Percentiles rank a stretch among this genome's conserved stretches.
These are phyloP conservation scores for Diatrype stigma DNA, from an alignment of 2,329 filamentous ascomycete genomes.

Conservation along the genomic window DNA sequence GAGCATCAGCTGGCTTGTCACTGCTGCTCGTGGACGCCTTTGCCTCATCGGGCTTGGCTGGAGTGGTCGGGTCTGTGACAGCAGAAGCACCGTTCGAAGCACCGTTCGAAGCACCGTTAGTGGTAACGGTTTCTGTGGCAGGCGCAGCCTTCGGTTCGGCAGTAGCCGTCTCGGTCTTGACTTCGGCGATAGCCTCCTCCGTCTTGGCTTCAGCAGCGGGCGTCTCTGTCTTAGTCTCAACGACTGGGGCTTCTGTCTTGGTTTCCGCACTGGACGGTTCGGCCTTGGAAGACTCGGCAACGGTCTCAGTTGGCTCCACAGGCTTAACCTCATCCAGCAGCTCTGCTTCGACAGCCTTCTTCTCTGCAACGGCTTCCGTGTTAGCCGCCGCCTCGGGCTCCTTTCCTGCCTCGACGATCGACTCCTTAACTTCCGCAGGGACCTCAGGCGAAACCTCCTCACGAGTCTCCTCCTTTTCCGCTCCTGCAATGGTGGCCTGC, in stretches of 20 bases:
- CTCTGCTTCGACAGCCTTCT: slow-evolving; percentile 70
- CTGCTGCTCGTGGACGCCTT: slow-evolving; percentile 12
- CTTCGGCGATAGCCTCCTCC: slow-evolving; percentile 4
- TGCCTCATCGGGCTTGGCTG: slow-evolving; percentile 15
- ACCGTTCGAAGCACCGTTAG: slow-evolving; percentile 14
- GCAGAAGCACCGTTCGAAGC: slow-evolving; percentile 15
- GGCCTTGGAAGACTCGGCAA: slow-evolving; percentile 19
- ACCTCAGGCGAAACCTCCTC: slow-evolving; percentile 47
- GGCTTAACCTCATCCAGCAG: slow-evolving; percentile 61
- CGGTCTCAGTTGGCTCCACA: slow-evolving; percentile 32
- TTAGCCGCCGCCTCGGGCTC: slow-evolving; percentile 69
- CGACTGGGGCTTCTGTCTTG: background rate
- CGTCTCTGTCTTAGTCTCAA: slow-evolving; percentile 2
- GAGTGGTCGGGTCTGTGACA: slow-evolving; percentile 14
- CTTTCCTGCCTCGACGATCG: slow-evolving; percentile 52
- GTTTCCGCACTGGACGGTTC: background rate
- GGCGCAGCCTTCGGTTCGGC: slow-evolving; percentile 4
- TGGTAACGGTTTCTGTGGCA: slow-evolving; percentile 12
- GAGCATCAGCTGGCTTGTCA: slow-evolving; percentile 28
- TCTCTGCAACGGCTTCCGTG: slow-evolving; percentile 66
- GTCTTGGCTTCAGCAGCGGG: background rate
- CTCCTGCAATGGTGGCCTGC: slow-evolving; percentile 42
- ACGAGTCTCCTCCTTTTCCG: slow-evolving; percentile 37
- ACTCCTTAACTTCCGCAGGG: slow-evolving; percentile 54
- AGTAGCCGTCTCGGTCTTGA: slow-evolving; percentile 12